Conservation (phyloP, 2,329 filamentous ascomycete species). For the Fusarium nisikadoi region DNA sequence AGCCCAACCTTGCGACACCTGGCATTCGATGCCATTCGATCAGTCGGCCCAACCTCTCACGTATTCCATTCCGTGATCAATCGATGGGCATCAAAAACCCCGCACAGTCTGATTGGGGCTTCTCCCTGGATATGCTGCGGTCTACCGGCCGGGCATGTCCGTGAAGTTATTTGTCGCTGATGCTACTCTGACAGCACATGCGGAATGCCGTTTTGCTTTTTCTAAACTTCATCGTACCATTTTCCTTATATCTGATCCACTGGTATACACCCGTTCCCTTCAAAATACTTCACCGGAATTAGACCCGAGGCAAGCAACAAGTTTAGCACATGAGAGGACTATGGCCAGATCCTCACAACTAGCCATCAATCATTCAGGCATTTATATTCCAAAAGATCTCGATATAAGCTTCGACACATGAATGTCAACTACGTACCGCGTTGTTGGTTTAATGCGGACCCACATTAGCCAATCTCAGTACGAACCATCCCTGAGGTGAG, state of each 20-base stretch:
- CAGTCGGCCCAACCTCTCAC: constrained; percentile 24
- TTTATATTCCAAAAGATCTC: neutral
- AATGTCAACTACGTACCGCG: constrained; percentile 12
- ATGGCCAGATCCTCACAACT: constrained; percentile 5
- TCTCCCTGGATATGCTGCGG: constrained; percentile 9
- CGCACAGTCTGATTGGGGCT: constrained; percentile 15
- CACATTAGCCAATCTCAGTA: constrained; percentile 17
- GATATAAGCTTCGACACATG: constrained; percentile 12
- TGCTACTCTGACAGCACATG: constrained; percentile 12
- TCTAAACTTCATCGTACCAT: constrained; percentile 38
- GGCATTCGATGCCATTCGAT: neutral
- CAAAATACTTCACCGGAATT: neutral
- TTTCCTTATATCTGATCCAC: constrained; percentile 15
- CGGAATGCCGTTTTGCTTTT: constrained; percentile 35
- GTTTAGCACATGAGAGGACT: constrained; percentile 15
- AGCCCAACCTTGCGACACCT: constrained; percentile 7
- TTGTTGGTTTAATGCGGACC: constrained; percentile 1
- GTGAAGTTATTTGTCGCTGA: constrained; percentile 10
- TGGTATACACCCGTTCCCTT: constrained; percentile 20
- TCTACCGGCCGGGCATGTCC: constrained; percentile 33
- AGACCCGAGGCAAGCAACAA: constrained; percentile 16
- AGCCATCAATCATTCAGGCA: constrained; percentile 10
- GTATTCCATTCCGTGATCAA: constrained; percentile 17
- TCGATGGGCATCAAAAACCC: constrained; percentile 17
- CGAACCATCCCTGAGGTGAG: constrained; percentile 7